phyloP scores from a whole-genome alignment of 1,139 yeast genomes.

The Candida mesenterica region DNA sequence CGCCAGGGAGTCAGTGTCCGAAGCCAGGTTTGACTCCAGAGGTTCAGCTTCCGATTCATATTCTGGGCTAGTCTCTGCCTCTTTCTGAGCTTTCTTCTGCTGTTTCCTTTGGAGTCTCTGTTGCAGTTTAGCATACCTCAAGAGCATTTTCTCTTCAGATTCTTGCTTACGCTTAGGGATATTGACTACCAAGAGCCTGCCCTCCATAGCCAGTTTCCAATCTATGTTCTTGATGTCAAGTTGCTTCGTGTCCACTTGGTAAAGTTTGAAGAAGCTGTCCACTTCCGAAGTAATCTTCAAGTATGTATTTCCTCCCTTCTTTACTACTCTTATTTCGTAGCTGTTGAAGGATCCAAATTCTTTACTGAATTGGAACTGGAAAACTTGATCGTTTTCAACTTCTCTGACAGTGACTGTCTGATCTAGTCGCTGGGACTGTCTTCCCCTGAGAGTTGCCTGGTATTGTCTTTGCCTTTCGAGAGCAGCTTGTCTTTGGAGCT shows the following conservation, averaged over 20 bases:
- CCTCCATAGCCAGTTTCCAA: conserved; percentile 34
- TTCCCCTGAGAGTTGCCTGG: conserved; percentile 1
- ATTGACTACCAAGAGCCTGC: conserved; percentile 39
- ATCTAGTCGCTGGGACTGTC: conserved; percentile 1
- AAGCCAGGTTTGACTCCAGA: too few relatives aligned
- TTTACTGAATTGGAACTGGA: conserved; percentile 41
- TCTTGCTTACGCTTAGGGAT: conserved; percentile 31
- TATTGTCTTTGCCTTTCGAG: conserved; percentile 2
- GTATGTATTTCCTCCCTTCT: conserved; percentile 12
- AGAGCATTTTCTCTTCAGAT: background rate
- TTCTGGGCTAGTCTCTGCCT: background rate
- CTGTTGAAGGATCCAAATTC: conserved; percentile 34
- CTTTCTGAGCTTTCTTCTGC: background rate
- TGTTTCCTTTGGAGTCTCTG: conserved; percentile 2
- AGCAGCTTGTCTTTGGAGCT: conserved; percentile 1
- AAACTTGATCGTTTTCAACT: conserved; percentile 36
- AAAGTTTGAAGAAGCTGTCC: conserved; percentile 35
- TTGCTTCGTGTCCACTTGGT: conserved; percentile 33
- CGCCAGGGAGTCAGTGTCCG: too few relatives aligned
- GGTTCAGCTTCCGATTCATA: background rate
- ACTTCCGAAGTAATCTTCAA: conserved; percentile 20
- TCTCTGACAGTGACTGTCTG: conserved; percentile 5
- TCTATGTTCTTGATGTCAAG: conserved; percentile 34
- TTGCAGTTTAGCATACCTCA: background rate
- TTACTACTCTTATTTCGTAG: conserved; percentile 39